Conservation (phyloP, 208 protist genomes). For the Tetramitus jugosus region DNA sequence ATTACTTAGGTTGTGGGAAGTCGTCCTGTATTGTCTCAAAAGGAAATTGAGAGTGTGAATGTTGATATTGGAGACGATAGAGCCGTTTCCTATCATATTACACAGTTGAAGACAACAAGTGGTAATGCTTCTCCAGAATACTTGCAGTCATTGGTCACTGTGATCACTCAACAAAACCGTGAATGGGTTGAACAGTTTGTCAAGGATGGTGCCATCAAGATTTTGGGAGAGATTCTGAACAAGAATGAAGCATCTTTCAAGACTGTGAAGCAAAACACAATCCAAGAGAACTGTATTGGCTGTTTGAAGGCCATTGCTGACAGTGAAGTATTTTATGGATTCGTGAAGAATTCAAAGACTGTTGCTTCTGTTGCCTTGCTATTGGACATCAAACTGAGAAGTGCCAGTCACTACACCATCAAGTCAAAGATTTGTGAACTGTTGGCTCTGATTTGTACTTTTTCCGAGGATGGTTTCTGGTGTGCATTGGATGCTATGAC, state of each 20-base stretch:
- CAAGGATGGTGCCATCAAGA: background rate
- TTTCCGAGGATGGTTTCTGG: slow-evolving; percentile 15
- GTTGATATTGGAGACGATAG: background rate
- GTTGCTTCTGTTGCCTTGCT: background rate
- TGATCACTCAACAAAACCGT: background rate
- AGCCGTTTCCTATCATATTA: background rate
- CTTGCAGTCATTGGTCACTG: background rate
- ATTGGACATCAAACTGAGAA: background rate
- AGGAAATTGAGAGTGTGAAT: background rate
- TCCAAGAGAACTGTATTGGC: slow-evolving; percentile 1
- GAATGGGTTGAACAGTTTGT: background rate
- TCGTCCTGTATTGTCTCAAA: background rate
- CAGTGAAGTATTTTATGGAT: background rate
- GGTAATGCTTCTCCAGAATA: background rate
- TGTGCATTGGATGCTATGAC: background rate
- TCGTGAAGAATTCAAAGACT: background rate
- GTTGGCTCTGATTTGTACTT: slow-evolving; percentile 2
- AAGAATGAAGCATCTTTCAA: background rate
- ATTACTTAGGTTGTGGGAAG: background rate
- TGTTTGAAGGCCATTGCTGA: background rate
- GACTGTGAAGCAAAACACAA: background rate
- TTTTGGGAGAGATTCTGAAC: slow-evolving; percentile 8
- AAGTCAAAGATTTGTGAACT: background rate
- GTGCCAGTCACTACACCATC: background rate
- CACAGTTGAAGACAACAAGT: background rate